phyloP scores from a whole-genome alignment of 1,284 basidiomycete species.

The Sutorius eximius region DNA sequence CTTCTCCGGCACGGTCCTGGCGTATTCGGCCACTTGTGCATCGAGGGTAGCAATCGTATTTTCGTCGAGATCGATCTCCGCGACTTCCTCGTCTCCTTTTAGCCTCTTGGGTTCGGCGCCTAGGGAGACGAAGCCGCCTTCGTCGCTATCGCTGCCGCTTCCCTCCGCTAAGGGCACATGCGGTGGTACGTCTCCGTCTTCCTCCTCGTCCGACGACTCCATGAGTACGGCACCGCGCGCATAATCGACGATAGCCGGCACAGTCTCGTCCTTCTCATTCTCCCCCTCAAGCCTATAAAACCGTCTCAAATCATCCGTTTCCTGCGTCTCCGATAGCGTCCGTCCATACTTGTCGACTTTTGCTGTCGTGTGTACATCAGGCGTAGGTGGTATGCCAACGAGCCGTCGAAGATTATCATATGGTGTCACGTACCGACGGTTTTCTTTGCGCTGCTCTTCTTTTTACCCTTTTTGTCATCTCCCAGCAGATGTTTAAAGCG shows the following conservation, averaged over 20 bases:
- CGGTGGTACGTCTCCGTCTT: constrained; percentile 36
- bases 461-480: constrained; percentile 40
- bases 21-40: constrained; percentile 67
- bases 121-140: constrained; percentile 51
- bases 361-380: constrained; percentile 35
- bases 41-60: constrained; percentile 68
- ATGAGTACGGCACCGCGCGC: constrained; percentile 88
- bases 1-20: constrained; percentile 43
- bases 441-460: constrained; percentile 40
- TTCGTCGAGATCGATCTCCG: constrained; percentile 81
- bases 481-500: constrained; percentile 88
- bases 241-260: constrained; percentile 64
- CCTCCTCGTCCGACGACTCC: constrained; percentile 84
- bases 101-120: constrained; percentile 40
- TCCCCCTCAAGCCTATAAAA: constrained; percentile 79
- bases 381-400: constrained; percentile 1
- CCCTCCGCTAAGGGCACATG: constrained; percentile 35
- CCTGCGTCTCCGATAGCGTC: constrained; percentile 63
- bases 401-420: neutral
- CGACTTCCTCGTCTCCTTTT: constrained; percentile 43
- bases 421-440: constrained; percentile 39
- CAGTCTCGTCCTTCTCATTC: constrained; percentile 36
- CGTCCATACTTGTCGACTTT: constrained; percentile 94
- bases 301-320: constrained; percentile 74
- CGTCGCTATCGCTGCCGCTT: constrained; percentile 46